Conservation (phyloP, 2,329 filamentous ascomycete species). For the Alternaria incomplexa region DNA sequence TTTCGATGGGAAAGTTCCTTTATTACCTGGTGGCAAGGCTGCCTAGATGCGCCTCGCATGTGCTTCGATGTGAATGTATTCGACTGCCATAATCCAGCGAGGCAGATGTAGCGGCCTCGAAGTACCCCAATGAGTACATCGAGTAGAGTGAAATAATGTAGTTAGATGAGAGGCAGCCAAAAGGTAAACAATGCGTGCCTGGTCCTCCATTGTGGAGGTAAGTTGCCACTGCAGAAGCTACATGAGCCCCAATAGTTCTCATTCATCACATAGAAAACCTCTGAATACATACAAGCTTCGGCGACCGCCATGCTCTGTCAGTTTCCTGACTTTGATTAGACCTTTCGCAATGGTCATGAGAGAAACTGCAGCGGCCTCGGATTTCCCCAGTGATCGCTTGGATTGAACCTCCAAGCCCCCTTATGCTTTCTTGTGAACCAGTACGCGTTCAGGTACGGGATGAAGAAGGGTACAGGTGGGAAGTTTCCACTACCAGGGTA, state of each 20-base stretch:
- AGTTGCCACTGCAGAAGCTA: neutral
- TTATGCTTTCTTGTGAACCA: constrained; percentile 37
- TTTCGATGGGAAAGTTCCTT: neutral
- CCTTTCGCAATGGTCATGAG: neutral
- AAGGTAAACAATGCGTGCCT: neutral
- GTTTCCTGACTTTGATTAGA: neutral
- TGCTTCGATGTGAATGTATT: neutral
- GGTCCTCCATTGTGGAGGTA: neutral
- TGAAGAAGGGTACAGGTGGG: constrained; percentile 42
- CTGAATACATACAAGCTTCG: neutral
- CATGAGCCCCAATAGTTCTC: neutral
- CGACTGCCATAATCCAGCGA: neutral
- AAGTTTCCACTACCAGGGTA: constrained; percentile 43
- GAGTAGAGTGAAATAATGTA: neutral
- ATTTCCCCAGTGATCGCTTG: constrained; percentile 42
- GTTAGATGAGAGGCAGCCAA: neutral
- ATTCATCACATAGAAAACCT: neutral
- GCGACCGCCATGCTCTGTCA: neutral
- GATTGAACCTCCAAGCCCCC: constrained; percentile 45
- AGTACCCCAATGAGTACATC: constrained; percentile 31
- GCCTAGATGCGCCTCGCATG: neutral
- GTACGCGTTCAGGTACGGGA: constrained; percentile 44
- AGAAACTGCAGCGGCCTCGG: constrained; percentile 26
- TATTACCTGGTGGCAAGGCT: neutral
- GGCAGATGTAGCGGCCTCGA: constrained; percentile 24